These are phyloP conservation scores for Yamadazyma nakazawae DNA, from an alignment of 805 yeast genomes.

Conservation along the genomic window DNA sequence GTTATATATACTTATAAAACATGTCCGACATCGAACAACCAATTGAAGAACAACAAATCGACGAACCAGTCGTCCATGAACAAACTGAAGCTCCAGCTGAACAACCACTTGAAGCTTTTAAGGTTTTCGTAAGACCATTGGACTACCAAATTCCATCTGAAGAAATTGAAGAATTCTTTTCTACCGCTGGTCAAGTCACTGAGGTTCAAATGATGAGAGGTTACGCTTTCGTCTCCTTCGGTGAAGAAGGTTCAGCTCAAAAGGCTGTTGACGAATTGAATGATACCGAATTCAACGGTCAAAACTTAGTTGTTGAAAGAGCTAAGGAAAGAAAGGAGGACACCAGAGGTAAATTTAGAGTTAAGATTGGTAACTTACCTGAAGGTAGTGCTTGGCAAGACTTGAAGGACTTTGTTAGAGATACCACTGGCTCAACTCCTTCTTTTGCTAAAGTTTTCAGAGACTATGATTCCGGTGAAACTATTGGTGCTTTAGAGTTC, in stretches of 20 bases:
- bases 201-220: slow-evolving; percentile 76
- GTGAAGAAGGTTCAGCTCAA: slow-evolving; percentile 52
- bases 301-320: slow-evolving; percentile 48
- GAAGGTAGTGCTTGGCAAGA: slow-evolving; percentile 84
- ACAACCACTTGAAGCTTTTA: slow-evolving; percentile 19
- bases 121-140: slow-evolving; percentile 60
- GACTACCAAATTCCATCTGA: slow-evolving; percentile 49
- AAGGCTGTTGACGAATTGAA: slow-evolving; percentile 47
- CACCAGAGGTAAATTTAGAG: slow-evolving; percentile 72
- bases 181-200: slow-evolving; percentile 61
- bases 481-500: slow-evolving; percentile 53
- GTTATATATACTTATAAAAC: slow-evolving; percentile 1
- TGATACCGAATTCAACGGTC: slow-evolving; percentile 48
- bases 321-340: slow-evolving; percentile 56
- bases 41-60: slow-evolving; percentile 4
- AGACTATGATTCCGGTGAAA: slow-evolving; percentile 45
- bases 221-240: slow-evolving; percentile 86
- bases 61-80: neutral
- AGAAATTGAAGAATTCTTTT: slow-evolving; percentile 66
- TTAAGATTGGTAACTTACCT: slow-evolving; percentile 66
- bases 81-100: slow-evolving; percentile 1
- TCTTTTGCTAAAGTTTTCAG: slow-evolving; percentile 55
- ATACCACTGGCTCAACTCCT: slow-evolving; percentile 61
- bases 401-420: slow-evolving; percentile 85
- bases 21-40: slow-evolving; percentile 7